Evolutionary conservation across 306 rosid genomes (phyloP).

Genomic region (Psophocarpus tetragonolobus): DNA sequence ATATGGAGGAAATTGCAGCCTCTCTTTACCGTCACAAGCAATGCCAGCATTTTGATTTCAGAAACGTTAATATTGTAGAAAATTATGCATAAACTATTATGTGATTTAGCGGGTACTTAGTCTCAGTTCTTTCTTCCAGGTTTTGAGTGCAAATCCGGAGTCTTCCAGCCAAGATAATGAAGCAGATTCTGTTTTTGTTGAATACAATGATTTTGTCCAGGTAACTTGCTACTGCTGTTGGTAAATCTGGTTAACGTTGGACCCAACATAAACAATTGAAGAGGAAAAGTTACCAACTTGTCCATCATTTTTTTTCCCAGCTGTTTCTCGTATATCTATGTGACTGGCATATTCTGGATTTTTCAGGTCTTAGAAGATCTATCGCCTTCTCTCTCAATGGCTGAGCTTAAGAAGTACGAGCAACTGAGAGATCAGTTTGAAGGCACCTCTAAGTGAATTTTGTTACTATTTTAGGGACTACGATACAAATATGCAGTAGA

Average conservation of each 20-base stretch:
- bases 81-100: not conserved
- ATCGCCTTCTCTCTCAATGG: conserved; percentile 74
- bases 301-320: not conserved
- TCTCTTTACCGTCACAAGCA: not conserved
- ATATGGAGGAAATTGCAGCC: not conserved
- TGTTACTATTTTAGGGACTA: not conserved
- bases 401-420: conserved; percentile 84
- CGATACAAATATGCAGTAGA: not conserved
- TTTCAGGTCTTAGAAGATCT: conserved; percentile 73
- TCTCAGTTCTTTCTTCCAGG: conserved; percentile 50
- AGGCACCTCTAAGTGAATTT: conserved; percentile 66
- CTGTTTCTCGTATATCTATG: conserved; percentile 15
- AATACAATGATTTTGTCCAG: conserved; percentile 72
- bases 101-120: conserved; percentile 19
- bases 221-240: conserved; percentile 43
- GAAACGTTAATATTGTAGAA: not conserved
- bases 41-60: not conserved
- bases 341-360: conserved; percentile 28
- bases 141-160: conserved; percentile 57
- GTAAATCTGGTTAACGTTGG: not conserved
- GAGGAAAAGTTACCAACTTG: not conserved
- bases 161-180: conserved; percentile 55
- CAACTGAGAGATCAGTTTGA: conserved; percentile 84
- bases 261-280: not conserved
- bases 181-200: conserved; percentile 64